Conservation (phyloP, 2,329 filamentous ascomycete genomes). For the Taxawa tesnikishii region DNA sequence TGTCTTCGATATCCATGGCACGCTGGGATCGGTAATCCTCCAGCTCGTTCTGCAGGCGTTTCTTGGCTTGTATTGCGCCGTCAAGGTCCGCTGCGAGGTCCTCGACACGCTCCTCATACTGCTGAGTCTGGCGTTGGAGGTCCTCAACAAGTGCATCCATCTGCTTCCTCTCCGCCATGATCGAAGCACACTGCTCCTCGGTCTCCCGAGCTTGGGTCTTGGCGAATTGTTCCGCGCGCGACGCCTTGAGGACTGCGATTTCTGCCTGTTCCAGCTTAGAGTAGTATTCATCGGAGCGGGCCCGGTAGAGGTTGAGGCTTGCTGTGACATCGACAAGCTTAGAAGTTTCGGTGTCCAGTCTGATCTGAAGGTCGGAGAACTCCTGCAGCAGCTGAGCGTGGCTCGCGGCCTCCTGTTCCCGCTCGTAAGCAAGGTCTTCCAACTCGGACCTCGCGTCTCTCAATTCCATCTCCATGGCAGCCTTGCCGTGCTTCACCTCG, state of each 20-base stretch:
- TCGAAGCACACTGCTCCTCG: slow-evolving; percentile 77
- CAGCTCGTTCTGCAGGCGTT: slow-evolving; percentile 88
- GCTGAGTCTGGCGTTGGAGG: slow-evolving; percentile 76
- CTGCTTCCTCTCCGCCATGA: slow-evolving; percentile 85
- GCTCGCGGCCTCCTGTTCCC: slow-evolving; percentile 79
- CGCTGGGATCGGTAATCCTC: slow-evolving; percentile 94
- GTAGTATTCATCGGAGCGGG: slow-evolving; percentile 89
- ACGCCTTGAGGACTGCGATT: slow-evolving; percentile 86
- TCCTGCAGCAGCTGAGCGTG: slow-evolving; percentile 82
- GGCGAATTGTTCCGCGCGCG: slow-evolving; percentile 84
- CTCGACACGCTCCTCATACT: slow-evolving; percentile 81
- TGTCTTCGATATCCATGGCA: slow-evolving; percentile 93
- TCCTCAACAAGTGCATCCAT: slow-evolving; percentile 83
- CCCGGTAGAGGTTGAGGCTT: slow-evolving; percentile 81
- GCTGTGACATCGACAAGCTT: slow-evolving; percentile 73
- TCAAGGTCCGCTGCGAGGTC: slow-evolving; percentile 85
- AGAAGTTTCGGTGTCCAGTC: slow-evolving; percentile 77
- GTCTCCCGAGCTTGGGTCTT: slow-evolving; percentile 81
- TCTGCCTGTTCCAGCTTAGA: slow-evolving; percentile 94
- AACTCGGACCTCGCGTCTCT: slow-evolving; percentile 75
- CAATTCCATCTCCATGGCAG: slow-evolving; percentile 71
- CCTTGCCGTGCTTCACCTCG: slow-evolving; percentile 69
- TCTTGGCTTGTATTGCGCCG: slow-evolving; percentile 76
- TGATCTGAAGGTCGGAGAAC: slow-evolving; percentile 85
- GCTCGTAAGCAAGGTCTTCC: slow-evolving; percentile 62